A percentile compares a stretch with the other conserved stretches of the same genome.
Conservation (phyloP, 495 filamentous ascomycete species). For the Evansstolkia leycettana region DNA sequence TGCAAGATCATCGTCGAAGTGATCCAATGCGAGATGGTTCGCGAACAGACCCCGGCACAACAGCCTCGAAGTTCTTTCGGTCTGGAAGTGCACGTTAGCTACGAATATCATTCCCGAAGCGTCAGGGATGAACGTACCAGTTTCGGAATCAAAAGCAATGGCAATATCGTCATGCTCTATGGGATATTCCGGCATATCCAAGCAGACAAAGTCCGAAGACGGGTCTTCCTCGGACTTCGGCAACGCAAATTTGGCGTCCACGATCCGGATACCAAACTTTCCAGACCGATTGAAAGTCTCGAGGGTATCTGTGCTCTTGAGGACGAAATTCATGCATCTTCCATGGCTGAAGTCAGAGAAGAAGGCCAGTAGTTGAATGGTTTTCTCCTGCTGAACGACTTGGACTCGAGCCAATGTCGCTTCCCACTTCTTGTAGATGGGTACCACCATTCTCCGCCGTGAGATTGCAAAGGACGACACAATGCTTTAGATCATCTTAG, state of each 20-base stretch:
- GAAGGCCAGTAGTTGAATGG: conserved; percentile 66
- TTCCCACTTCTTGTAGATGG: conserved; percentile 85
- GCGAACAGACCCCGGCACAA: conserved; percentile 33
- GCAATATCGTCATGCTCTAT: conserved; percentile 84
- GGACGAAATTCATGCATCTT: conserved; percentile 72
- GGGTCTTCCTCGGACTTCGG: conserved; percentile 49
- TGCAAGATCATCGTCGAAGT: conserved; percentile 25
- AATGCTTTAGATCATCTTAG: conserved; percentile 24
- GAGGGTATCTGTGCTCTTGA: conserved; percentile 69
- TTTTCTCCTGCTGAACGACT: conserved; percentile 59
- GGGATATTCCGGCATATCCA: conserved; percentile 79
- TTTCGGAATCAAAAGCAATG: conserved; percentile 66
- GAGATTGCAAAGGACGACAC: conserved; percentile 68
- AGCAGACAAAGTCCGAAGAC: conserved; percentile 57
- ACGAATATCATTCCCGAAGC: not conserved
- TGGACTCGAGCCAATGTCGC: conserved; percentile 63
- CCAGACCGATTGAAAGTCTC: conserved; percentile 56
- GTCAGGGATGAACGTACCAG: conserved; percentile 43
- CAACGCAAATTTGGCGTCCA: conserved; percentile 82
- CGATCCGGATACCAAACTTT: conserved; percentile 58
- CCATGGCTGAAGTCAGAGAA: conserved; percentile 70
- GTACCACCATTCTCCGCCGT: conserved; percentile 77
- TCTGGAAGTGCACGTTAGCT: conserved; percentile 16
- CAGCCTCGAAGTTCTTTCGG: conserved; percentile 30
- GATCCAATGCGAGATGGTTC: conserved; percentile 38